phyloP scores from a whole-genome alignment of 192 early-diverging fungal genomes.

The Kappamyces sp. region DNA sequence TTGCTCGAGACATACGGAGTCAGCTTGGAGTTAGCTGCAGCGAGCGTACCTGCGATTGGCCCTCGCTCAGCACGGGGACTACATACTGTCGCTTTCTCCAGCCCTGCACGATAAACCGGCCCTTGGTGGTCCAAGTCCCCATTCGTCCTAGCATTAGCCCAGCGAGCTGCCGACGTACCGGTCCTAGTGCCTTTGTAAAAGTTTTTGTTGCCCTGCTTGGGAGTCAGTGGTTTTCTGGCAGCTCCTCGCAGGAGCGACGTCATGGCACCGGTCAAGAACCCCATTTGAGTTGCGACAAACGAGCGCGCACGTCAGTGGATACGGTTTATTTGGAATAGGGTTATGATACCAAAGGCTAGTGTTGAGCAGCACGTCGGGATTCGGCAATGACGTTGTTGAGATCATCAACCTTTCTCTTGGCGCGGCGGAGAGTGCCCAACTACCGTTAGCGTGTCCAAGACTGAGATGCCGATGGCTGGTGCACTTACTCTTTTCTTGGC shows the following conservation, averaged over 20 bases:
- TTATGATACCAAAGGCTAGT: constrained; percentile 29
- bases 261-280: constrained; percentile 8
- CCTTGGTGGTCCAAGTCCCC: constrained; percentile 40
- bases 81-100: constrained; percentile 20
- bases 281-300: background rate
- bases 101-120: constrained; percentile 17
- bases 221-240: constrained; percentile 26
- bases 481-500: constrained; percentile 75
- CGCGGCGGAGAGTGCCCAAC: constrained; percentile 93
- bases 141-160: constrained; percentile 17
- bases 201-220: constrained; percentile 56
- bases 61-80: constrained; percentile 13
- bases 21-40: too few relatives aligned
- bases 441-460: constrained; percentile 20
- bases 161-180: background rate
- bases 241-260: constrained; percentile 26
- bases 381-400: constrained; percentile 87
- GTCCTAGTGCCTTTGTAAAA: constrained; percentile 49
- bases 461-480: constrained; percentile 3
- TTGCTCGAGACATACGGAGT: too few relatives aligned
- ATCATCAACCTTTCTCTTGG: constrained; percentile 99
- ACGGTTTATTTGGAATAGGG: background rate
- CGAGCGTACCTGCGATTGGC: too few relatives aligned
- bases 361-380: constrained; percentile 68
- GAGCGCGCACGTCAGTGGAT: background rate